Base-by-base conservation (phyloP, 768 basidiomycete genomes). In the Tulasnella sp. region DNA sequence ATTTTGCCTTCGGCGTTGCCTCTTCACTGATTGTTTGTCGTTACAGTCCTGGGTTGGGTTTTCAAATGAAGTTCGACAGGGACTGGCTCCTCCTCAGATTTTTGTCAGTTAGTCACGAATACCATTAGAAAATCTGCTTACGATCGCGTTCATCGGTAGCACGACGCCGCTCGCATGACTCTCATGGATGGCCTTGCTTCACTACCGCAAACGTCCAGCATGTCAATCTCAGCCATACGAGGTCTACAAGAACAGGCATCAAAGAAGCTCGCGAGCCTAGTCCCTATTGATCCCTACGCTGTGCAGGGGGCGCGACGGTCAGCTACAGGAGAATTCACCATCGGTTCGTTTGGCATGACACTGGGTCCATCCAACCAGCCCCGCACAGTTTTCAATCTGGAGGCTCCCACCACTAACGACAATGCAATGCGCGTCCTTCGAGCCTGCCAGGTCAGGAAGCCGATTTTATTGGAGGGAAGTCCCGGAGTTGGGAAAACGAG, bases 401-500 rank as follows among this genome's bases (percentile, higher is more conserved):
- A 83, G 53, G 92, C 92, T 0, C 92, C 95, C 0, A 98, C 96
- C 1, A 89, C 94, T 13, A 78, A 77, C 43, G 79, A 84, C 61
- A 99, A 99, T 70, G 85, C 87, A 19, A 80, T 88, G 77, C 85
- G 95, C 21, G 81, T 98, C 11, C 74, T 90, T 30, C 80, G 96
- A 58, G 96, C 93, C 2, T 88, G 86, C 62, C 96, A 98, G 70
- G 75, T 97, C 3, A 67, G 73, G 2, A 98, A 97, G 70, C 92
- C 96, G 0, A 89, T 99, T 61, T 77, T 99, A 11, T 77, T 99
- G 8, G 96, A 99, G 69, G 96, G 96, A 1, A 97, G 93, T 71
- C 96, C 96, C 10, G 96, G 96, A 0, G 96, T 98, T 13, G 96
- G 96, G 2, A 99, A 99, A 73, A 98, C 96, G 1, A 96, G 90